Evolutionary conservation across 805 yeast genomes (phyloP), one percentile per base, ranked within the genome.

Genomic region (Metschnikowia proteae): DNA sequence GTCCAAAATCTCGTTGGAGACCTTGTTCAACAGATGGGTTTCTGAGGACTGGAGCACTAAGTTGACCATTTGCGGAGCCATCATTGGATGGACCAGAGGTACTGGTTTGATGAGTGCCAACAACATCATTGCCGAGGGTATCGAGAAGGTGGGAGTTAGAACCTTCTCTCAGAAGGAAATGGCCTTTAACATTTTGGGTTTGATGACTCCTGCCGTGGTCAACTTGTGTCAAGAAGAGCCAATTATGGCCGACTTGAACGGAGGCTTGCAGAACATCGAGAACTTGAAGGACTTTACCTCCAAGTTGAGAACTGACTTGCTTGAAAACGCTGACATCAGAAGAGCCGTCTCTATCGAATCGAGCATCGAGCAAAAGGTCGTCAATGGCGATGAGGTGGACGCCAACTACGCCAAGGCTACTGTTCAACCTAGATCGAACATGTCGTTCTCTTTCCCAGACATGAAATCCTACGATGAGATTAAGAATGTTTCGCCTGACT

Each of bases 61-160:
- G 76, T 83, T 94, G 74, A 94, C 98, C 51, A 78, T 94, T 52
- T 91, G 97, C 72, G 99, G 99, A 78, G 97, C 99, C 40, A 81
- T 94, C 58, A 94, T 94, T 70, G 99, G 99, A 68, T 94, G 99
- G 99, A 94, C 99, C 56, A 88, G 99, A 80, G 99, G 99, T 72
- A 94, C 99, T 51, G 99, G 99, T 65, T 83, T 94, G 66, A 94
- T 94, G 99, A 80, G 90, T 64, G 97, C 85, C 60, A 94, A 94
- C 80, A 94, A 94, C 76, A 86, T 89, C 67, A 88, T 94, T 68
- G 97, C 99, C 53, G 97, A 91, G 74, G 97, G 97, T 59, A 88
- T 94, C 64, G 99, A 94, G 75, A 82, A 82, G 66, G 76, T 86
- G 52, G 98, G 99, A 63, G 97, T 94, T 43, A 87, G 98, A 75